Conservation (phyloP, 2,329 filamentous ascomycete genomes). For the Periconia sp. region DNA sequence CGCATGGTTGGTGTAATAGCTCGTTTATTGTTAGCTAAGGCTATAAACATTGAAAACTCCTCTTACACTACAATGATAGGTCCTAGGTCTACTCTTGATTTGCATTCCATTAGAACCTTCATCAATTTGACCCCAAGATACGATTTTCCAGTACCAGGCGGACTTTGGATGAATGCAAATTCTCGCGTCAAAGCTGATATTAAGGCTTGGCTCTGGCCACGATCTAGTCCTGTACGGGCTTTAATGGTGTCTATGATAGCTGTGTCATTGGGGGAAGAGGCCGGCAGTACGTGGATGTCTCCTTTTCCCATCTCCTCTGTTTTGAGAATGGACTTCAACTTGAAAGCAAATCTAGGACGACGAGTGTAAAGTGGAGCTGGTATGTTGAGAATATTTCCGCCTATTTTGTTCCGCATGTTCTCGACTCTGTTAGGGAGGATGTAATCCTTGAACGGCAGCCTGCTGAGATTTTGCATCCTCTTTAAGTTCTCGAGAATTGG, state of each 20-base stretch:
- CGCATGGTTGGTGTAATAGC: constrained; percentile 55
- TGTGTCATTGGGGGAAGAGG: constrained; percentile 16
- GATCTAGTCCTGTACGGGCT: constrained; percentile 50
- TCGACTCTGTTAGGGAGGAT: constrained; percentile 23
- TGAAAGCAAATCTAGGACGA: constrained; percentile 19
- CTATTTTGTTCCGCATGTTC: background rate
- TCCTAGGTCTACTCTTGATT: constrained; percentile 38
- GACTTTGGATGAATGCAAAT: constrained; percentile 67
- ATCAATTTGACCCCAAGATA: constrained; percentile 64
- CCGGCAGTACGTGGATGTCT: too few species aligned
- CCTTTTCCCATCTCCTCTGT: background rate
- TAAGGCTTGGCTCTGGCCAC: constrained; percentile 53
- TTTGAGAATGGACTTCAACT: constrained; percentile 17
- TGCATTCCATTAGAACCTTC: constrained; percentile 54
- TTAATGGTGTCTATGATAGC: constrained; percentile 15
- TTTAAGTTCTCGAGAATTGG: constrained; percentile 29
- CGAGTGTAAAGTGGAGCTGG: constrained; percentile 31
- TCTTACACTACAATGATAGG: constrained; percentile 48
- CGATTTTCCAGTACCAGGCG: constrained; percentile 70
- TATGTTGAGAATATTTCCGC: constrained; percentile 14
- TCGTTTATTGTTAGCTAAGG: background rate
- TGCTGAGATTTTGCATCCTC: constrained; percentile 23
- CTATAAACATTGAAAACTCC: background rate
- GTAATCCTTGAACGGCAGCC: constrained; percentile 30
- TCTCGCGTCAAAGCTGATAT: constrained; percentile 55